Conservation (phyloP, 139 green algal species). For the Chlamydomonas eustigma region DNA sequence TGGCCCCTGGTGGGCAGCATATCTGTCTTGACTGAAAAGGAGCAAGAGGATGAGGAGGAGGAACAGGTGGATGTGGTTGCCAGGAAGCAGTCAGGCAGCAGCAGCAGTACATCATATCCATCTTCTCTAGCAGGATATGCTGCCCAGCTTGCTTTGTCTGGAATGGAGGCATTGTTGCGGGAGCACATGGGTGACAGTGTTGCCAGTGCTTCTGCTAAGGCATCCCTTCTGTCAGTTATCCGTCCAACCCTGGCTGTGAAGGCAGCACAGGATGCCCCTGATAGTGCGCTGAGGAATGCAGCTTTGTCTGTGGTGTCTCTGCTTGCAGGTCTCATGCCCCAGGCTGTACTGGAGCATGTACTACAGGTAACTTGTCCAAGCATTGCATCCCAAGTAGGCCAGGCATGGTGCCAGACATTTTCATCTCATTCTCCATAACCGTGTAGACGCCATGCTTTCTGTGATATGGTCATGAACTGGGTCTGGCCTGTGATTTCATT, state of each 20-base stretch:
- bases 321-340: conserved; percentile 38
- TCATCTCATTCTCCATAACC: not conserved
- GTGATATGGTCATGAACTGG: not conserved
- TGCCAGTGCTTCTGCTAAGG: not conserved
- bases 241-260: conserved; percentile 51
- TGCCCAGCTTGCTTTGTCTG: conserved; percentile 50
- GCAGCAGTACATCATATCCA: not conserved
- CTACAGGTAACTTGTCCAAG: conserved; percentile 38
- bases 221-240: not conserved
- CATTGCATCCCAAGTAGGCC: not conserved
- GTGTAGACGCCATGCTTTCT: not conserved
- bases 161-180: conserved; percentile 21
- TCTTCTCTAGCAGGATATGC: conserved; percentile 48
- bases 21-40: not conserved
- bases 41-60: not conserved
- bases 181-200: not conserved
- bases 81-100: not conserved
- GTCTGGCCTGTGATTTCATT: not conserved
- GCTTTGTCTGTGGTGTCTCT: conserved; percentile 60
- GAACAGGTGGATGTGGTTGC: conserved; percentile 1
- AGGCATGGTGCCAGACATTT: not conserved
- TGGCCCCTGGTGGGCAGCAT: conserved; percentile 12
- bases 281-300: conserved; percentile 58
- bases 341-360: conserved; percentile 54
- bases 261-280: conserved; percentile 43